Base-by-base conservation (phyloP, 2,329 filamentous ascomycete species). In the Didymosphaeria variabile region DNA sequence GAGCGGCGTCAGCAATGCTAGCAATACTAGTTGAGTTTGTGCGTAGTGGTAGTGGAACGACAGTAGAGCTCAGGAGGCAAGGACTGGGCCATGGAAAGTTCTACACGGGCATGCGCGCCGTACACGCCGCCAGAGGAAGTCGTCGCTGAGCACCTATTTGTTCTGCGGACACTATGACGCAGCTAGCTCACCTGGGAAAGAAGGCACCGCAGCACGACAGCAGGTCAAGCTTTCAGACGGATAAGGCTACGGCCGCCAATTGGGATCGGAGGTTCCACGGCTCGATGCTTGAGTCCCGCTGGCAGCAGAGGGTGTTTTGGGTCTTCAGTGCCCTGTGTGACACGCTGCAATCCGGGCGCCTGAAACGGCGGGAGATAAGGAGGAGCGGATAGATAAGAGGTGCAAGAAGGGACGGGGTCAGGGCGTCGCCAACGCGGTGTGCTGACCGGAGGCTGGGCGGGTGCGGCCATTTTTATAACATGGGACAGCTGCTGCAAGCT, bases 241-340 rank as follows among this genome's bases (percentile, higher is more conserved):
- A 74, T 73, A 74, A 74, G 68, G 26, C 31, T 31, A 51, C 13
- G 50, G 34, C 12, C 47, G 65, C 58, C 74, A 75, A 77, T 76
- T 77, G 74, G 75, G 56, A 64, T 62, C 3, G 9, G 17, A 17
- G 61, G 65, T 65, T 65, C 68, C 69, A 75, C 70, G 69, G 72
- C 72, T 71, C 60, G 70, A 72, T 72, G 49, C 38, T 53, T 34
- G 55, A 53, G 10, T 38, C 5, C n/a, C 42, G 40, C 17, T 38
- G 34, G 19, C 9, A 26, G 45, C 58, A 51, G 46, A 38, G 31
- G 19, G 26, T 19, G 53, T 23, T 50, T 38, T 19, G 46, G 19
- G 19, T 3, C 26, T 5, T 4, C 4, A 21, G 23, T 3, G 52
- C 34, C 34, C 21, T 21, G 31, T 4, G 36, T 46, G 59, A 23